Percentiles rank a stretch among this genome's conserved stretches.
Conservation (phyloP, 2,329 filamentous ascomycete species). For the Colletotrichum liriopes region DNA sequence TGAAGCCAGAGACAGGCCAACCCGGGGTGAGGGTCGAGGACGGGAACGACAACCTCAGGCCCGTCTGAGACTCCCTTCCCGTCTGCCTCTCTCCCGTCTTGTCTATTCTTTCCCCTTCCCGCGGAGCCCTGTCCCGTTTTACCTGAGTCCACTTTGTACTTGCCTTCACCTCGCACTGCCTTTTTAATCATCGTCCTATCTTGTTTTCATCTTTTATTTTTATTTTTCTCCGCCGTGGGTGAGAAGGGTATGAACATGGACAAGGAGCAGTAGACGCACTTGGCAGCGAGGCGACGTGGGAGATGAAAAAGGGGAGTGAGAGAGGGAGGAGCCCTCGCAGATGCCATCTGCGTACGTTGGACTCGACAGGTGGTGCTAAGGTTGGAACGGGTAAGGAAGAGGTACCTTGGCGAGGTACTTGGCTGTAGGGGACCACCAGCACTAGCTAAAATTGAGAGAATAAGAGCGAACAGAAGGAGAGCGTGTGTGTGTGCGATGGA, state of each 20-base stretch:
- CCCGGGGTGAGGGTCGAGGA: conserved; percentile 12
- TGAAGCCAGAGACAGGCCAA: not conserved
- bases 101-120: not conserved
- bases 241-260: not conserved
- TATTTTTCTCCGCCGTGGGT: not conserved
- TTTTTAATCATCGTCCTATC: not conserved
- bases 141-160: not conserved
- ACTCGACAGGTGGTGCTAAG: conserved; percentile 12
- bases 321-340: not conserved
- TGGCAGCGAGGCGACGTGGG: conserved; percentile 9
- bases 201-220: no score
- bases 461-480: conserved; percentile 8
- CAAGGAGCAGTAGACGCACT: not conserved
- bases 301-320: not conserved
- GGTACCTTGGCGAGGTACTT: conserved; percentile 1
- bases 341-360: not conserved
- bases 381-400: conserved; percentile 7
- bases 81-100: conserved; percentile 4
- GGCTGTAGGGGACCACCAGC: not conserved
- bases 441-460: not conserved
- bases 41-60: conserved; percentile 5
- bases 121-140: conserved; percentile 2
- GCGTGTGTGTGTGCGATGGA: not conserved
- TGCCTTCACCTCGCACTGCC: not conserved
- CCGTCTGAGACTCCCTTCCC: conserved; percentile 14